Evolutionary conservation across 306 rosid genomes (phyloP), one percentile per base, ranked within the genome.

Genomic region (Sicyos baderoa): DNA sequence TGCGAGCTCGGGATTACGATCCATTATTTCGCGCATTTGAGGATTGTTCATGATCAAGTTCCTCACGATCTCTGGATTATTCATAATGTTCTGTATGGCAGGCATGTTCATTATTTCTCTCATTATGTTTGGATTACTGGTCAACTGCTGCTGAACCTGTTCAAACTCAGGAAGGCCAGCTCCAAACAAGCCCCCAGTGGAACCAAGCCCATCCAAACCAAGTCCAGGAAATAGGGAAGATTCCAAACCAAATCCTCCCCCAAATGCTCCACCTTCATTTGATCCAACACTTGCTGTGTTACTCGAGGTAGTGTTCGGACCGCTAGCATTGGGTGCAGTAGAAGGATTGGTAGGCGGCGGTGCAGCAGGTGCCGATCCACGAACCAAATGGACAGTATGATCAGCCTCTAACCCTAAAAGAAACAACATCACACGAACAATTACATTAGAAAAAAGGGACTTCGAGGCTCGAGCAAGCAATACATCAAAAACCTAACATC

Each of bases 1-100:
- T 13, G 88, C 89, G 40, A 90, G 83, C 82, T 90, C 95, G 32
- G 97, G 95, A 76, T 90, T 88, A 12, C 84, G 83, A 83, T 90
- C 95, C 79, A 86, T 88, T 68, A 90, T 82, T 53, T 90, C 97
- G 49, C 86, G 92, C 91, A 90, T 88, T 82, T 90, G 92, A 10
- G 97, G 97, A 71, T 86, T 90, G 75, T 77, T 86, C 97, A 84
- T 88, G 37, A 88, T 81, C 86, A 90, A 81, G 65, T 79, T 86
- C 67, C 88, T 81, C 86, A 90, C 80, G 61, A 90, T 74, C 47
- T 88, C 92, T 1, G 92, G 90, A 77, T 83, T 90, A 59, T 79
- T 88, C 77, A 86, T 76, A 60, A 86, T 73, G 79, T 84, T 86
- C 76, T 90, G 95, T 79, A 90, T 75, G 47, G 85, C 90, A 68